Conservation (phyloP, 1,284 basidiomycete genomes). For the Gymnopus androsaceus region DNA sequence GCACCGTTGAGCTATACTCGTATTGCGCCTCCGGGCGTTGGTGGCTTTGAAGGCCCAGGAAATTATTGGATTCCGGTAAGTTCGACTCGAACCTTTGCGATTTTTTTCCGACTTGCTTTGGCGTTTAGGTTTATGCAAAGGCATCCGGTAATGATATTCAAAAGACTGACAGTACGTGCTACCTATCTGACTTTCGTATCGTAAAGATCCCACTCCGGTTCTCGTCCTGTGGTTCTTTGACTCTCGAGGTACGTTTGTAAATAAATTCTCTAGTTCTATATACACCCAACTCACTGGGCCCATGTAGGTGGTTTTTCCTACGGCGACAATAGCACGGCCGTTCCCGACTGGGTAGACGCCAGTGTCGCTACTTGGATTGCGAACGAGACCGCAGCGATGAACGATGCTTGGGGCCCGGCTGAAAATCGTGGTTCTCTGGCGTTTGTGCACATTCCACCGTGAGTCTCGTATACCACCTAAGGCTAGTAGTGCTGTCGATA, state of each 20-base stretch:
- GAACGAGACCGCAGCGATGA: conserved; percentile 52
- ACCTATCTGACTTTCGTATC: too few relatives aligned
- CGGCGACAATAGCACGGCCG: conserved; percentile 40
- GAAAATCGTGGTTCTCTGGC: conserved; percentile 55
- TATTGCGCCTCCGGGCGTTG: conserved; percentile 54
- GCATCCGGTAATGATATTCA: conserved; percentile 35
- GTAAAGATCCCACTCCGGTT: conserved; percentile 49
- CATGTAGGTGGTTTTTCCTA: conserved; percentile 49
- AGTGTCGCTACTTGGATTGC: conserved; percentile 63
- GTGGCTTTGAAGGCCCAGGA: conserved; percentile 60
- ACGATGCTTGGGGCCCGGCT: conserved; percentile 57
- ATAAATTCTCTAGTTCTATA: not conserved
- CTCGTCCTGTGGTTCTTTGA: conserved; percentile 75
- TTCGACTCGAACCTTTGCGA: not conserved
- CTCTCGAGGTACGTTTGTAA: conserved; percentile 51
- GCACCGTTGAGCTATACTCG: conserved; percentile 68
- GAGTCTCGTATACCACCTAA: conserved; percentile 18
- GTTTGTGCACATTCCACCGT: conserved; percentile 75
- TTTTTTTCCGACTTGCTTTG: not conserved
- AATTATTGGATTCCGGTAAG: conserved; percentile 74
- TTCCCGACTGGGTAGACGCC: conserved; percentile 69
- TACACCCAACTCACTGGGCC: not conserved
- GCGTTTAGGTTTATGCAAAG: conserved; percentile 36
- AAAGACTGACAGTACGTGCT: too few relatives aligned
- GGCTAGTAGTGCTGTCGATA: not conserved